Evolutionary conservation across 2,329 filamentous ascomycete genomes (phyloP).

Genomic region (Pseudogymnoascus sp.): DNA sequence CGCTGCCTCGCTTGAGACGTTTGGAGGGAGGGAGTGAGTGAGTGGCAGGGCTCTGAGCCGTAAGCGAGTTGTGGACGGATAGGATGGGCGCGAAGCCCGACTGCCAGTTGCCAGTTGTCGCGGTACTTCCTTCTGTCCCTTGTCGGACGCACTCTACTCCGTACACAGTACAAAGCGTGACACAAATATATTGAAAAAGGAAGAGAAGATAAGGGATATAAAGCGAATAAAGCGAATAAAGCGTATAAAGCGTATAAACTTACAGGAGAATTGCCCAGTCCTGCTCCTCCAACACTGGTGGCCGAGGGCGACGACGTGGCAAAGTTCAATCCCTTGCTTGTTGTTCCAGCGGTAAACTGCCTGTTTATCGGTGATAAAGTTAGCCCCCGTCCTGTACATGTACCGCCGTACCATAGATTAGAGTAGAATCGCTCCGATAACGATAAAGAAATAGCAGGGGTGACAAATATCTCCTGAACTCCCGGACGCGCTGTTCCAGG

Average conservation of each 20-base stretch:
- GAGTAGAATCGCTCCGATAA: slow-evolving; percentile 20
- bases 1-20: slow-evolving; percentile 10
- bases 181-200: not conserved
- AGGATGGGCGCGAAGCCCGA: slow-evolving; percentile 17
- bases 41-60: slow-evolving; percentile 6
- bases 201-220: slow-evolving; percentile 20
- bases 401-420: not conserved
- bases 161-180: not conserved
- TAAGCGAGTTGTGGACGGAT: slow-evolving; percentile 15
- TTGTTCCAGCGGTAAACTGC: slow-evolving; percentile 18
- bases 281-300: slow-evolving; percentile 43
- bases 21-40: not conserved
- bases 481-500: slow-evolving; percentile 16
- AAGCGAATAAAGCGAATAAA: slow-evolving; percentile 17
- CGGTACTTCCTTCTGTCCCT: not conserved
- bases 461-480: slow-evolving; percentile 13
- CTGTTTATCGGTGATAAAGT: slow-evolving; percentile 23
- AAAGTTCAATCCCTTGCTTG: slow-evolving; percentile 33
- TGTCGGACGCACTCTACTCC: not conserved
- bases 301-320: slow-evolving; percentile 56
- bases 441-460: slow-evolving; percentile 20
- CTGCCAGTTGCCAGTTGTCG: not conserved
- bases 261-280: slow-evolving; percentile 51
- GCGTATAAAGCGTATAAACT: slow-evolving; percentile 28
- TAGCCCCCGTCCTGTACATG: slow-evolving; percentile 11